Conservation (phyloP, 495 filamentous ascomycete species). For the Evernia prunastri region DNA sequence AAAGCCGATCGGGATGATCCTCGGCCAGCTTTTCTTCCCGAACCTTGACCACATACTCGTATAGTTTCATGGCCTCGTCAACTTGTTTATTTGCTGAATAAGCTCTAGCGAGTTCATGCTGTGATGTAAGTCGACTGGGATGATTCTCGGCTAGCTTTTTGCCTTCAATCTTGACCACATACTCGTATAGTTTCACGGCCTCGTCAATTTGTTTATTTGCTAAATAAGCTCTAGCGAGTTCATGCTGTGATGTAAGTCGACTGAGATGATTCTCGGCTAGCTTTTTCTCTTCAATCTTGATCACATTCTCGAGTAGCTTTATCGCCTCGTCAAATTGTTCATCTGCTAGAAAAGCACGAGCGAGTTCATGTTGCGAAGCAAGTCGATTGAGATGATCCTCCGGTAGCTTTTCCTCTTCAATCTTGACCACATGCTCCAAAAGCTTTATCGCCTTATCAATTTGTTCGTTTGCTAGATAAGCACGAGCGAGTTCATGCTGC, state of each 20-base stretch:
- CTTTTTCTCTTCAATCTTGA: slow-evolving; percentile 23
- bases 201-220: neutral
- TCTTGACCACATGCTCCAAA: slow-evolving; percentile 31
- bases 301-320: slow-evolving; percentile 31
- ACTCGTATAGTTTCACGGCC: neutral
- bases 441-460: slow-evolving; percentile 31
- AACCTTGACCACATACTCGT: no score
- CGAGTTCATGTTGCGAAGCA: slow-evolving; percentile 23
- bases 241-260: slow-evolving; percentile 16
- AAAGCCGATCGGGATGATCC: no score
- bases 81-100: neutral
- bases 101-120: neutral
- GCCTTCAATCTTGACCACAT: neutral
- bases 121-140: neutral
- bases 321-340: slow-evolving; percentile 32
- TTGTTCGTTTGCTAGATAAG: slow-evolving; percentile 25
- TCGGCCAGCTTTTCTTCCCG: no score
- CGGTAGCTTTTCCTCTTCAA: slow-evolving; percentile 19
- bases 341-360: slow-evolving; percentile 24
- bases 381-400: slow-evolving; percentile 31
- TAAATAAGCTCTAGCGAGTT: neutral
- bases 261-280: slow-evolving; percentile 25
- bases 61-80: neutral
- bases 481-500: neutral
- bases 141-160: neutral